A percentile compares a stretch with the other conserved stretches of the same genome.
These are phyloP conservation scores for Linderina pennispora DNA, from an alignment of 192 early-diverging fungal species.

Conservation along the genomic window DNA sequence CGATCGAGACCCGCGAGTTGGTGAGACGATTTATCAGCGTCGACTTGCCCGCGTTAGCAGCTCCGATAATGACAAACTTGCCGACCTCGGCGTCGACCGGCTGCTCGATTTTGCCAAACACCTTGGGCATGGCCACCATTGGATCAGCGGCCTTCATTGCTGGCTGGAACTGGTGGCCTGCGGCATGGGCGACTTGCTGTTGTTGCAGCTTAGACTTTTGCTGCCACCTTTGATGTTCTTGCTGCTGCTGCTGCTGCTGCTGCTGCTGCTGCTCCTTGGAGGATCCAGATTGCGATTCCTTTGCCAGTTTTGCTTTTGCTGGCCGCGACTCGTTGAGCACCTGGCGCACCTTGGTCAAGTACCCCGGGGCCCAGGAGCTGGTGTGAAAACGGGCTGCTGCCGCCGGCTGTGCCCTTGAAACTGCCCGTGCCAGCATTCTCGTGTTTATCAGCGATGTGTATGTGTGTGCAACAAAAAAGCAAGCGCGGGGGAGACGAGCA, in stretches of 20 bases:
- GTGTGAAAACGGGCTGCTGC: constrained; percentile 3
- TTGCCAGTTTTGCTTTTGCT: not conserved
- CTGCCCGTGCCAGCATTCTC: too few species aligned
- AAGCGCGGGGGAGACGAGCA: not conserved
- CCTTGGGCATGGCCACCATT: constrained; percentile 24
- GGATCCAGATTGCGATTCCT: not conserved
- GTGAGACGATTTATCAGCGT: constrained; percentile 68
- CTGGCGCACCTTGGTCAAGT: constrained; percentile 13
- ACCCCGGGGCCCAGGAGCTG: not conserved
- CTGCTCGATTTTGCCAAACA: constrained; percentile 45
- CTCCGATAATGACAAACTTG: constrained; percentile 60
- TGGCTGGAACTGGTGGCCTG: too few species aligned
- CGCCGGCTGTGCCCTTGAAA: not conserved
- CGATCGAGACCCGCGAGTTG: constrained; percentile 54
- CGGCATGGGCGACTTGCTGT: too few species aligned
- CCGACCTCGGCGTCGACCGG: constrained; percentile 54
- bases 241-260: not conserved
- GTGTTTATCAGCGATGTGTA: too few species aligned
- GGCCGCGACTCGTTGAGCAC: constrained; percentile 23
- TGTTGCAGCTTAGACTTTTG: not conserved
- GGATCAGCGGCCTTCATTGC: constrained; percentile 7
- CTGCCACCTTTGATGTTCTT: not conserved
- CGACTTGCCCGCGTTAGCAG: constrained; percentile 72
- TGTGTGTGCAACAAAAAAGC: not conserved
- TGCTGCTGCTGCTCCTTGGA: not conserved